phyloP scores from a whole-genome alignment of 2,329 filamentous ascomycete genomes.

The Aspergillus puulaauensis region DNA sequence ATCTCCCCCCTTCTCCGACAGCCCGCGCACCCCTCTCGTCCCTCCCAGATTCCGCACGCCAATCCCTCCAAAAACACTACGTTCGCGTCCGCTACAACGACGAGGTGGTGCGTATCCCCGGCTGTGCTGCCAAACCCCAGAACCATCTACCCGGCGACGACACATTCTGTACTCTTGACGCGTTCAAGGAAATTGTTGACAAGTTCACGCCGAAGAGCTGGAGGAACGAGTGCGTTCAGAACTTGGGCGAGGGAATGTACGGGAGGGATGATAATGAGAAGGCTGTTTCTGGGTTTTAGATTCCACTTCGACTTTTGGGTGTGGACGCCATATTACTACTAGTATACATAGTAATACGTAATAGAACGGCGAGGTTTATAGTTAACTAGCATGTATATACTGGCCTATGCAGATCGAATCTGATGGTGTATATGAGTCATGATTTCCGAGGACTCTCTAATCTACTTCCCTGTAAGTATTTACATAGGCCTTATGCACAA shows the following conservation, averaged over 20 bases:
- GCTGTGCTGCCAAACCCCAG: conserved; percentile 67
- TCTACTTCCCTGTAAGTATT: no score
- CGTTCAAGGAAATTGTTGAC: conserved; percentile 91
- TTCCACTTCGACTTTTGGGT: not conserved
- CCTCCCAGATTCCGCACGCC: conserved; percentile 28
- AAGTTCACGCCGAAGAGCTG: conserved; percentile 83
- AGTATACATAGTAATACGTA: not conserved
- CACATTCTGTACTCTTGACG: conserved; percentile 84
- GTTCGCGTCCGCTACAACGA: conserved; percentile 94
- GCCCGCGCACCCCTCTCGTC: conserved; percentile 34
- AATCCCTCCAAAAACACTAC: conserved; percentile 64
- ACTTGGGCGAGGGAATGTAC: conserved; percentile 56
- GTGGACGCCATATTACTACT: not conserved
- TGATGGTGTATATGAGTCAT: not conserved
- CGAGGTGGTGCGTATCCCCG: conserved; percentile 74
- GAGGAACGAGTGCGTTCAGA: conserved; percentile 62
- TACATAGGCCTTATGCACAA: not conserved
- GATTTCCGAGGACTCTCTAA: no score
- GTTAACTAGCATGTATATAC: not conserved
- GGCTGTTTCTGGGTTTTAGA: conserved; percentile 39
- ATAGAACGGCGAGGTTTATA: not conserved
- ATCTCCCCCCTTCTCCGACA: conserved; percentile 25
- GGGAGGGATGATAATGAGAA: conserved; percentile 43
- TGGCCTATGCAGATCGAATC: not conserved
- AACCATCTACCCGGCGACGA: conserved; percentile 86